Evolutionary conservation across 352 stramenopile genomes (phyloP).

Genomic region (Pythium insidiosum): DNA sequence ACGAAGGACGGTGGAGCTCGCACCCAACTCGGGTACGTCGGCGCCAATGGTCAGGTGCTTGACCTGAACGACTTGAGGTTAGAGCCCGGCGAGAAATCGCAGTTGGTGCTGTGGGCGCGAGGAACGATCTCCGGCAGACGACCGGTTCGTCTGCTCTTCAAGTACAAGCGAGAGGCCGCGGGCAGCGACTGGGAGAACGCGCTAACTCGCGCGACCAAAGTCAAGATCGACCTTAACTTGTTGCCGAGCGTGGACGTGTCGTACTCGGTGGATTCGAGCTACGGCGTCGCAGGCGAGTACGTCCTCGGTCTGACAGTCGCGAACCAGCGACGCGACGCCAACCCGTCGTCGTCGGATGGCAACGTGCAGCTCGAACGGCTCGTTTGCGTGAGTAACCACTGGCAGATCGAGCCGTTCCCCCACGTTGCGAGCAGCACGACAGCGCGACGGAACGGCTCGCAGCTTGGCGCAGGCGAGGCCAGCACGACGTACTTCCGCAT

Average conservation of each 20-base stretch:
- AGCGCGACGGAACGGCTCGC: no score
- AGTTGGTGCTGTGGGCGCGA: conserved; percentile 48
- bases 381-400: conserved; percentile 51
- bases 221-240: conserved; percentile 54
- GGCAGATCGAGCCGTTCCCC: conserved; percentile 42
- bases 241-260: conserved; percentile 49
- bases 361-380: conserved; percentile 46
- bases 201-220: conserved; percentile 27
- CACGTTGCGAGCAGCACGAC: no score
- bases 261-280: conserved; percentile 68
- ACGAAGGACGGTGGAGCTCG: neutral
- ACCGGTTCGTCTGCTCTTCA: conserved; percentile 52
- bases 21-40: conserved; percentile 42
- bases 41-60: conserved; percentile 53
- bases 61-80: conserved; percentile 45
- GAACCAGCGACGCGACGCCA: conserved; percentile 33
- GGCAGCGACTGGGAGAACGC: conserved; percentile 12
- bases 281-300: conserved; percentile 51
- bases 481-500: conserved; percentile 80
- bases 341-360: conserved; percentile 4
- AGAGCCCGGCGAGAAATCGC: conserved; percentile 34
- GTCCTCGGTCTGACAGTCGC: conserved; percentile 62
- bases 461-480: no score
- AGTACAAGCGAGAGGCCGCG: conserved; percentile 33
- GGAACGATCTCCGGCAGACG: conserved; percentile 28